Percentiles rank a stretch among this genome's conserved stretches.
Conservation (phyloP, 495 filamentous ascomycete genomes). For the Penicillium subrubescens region DNA sequence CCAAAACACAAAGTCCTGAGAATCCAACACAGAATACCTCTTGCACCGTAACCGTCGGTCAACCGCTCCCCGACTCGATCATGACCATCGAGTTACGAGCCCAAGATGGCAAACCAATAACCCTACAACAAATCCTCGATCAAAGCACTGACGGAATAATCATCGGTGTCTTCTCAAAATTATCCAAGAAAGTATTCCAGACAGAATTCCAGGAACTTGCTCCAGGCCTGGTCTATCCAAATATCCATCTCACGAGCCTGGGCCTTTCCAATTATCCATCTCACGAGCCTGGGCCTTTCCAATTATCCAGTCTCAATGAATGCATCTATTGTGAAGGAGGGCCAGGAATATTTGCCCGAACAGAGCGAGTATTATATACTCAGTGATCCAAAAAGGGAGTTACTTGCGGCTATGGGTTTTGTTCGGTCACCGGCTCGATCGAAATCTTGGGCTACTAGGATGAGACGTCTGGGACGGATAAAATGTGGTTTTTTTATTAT, state of each 20-base stretch:
- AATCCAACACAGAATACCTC: neutral
- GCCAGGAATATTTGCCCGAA: neutral
- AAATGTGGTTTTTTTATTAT: neutral
- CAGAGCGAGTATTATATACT: neutral
- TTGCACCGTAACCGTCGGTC: neutral
- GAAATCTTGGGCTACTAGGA: neutral
- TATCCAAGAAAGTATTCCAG: neutral
- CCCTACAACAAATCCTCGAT: neutral
- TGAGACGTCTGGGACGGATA: neutral
- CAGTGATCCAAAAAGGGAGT: neutral
- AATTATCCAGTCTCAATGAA: neutral
- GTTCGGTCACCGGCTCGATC: neutral
- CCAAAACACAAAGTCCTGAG: neutral
- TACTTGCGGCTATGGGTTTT: neutral
- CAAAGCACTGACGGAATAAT: neutral
- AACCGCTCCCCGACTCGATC: neutral
- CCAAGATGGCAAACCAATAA: neutral
- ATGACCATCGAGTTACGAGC: neutral
- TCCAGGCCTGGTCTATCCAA: neutral
- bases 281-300: neutral
- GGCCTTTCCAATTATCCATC: neutral
- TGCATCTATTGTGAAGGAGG: neutral
- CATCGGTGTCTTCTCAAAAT: neutral
- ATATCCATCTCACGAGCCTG: neutral
- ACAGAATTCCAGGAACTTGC: neutral